These are phyloP conservation scores for Termitomyces sp. DNA, from an alignment of 768 basidiomycete genomes.

Conservation along the genomic window DNA sequence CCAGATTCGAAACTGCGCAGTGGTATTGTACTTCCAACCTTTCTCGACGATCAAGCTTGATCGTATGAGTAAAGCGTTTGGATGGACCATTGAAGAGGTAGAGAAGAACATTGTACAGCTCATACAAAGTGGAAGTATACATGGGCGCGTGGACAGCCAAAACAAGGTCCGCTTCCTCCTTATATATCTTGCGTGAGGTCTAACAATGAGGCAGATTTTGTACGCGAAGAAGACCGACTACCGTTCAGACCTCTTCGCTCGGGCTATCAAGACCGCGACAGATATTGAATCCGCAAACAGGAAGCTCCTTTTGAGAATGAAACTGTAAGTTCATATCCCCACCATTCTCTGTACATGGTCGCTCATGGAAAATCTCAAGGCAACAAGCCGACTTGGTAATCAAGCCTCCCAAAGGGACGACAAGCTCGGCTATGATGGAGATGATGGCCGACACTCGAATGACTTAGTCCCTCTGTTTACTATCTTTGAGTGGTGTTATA, in stretches of 20 bases:
- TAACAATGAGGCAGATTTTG: conserved; percentile 52
- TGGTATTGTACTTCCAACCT: conserved; percentile 88
- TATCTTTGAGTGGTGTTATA: not conserved
- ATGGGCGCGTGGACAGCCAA: conserved; percentile 84
- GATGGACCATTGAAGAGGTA: conserved; percentile 70
- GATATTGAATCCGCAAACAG: conserved; percentile 72
- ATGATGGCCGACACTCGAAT: conserved; percentile 7
- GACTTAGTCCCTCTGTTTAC: not conserved
- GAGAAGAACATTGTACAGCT: conserved; percentile 72
- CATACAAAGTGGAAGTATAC: conserved; percentile 74
- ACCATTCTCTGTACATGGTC: not conserved
- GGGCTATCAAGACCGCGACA: conserved; percentile 68
- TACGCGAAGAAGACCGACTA: conserved; percentile 78
- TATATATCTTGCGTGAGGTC: conserved; percentile 1
- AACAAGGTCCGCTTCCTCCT: conserved; percentile 57
- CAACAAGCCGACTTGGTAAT: conserved; percentile 81
- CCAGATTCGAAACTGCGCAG: conserved; percentile 71
- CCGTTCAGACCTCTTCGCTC: conserved; percentile 71
- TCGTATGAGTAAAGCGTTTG: conserved; percentile 85
- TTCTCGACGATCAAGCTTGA: conserved; percentile 83
- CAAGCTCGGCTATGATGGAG: conserved; percentile 21
- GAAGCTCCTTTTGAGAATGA: conserved; percentile 80
- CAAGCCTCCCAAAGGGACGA: conserved; percentile 51
- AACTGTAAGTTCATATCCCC: conserved; percentile 45
- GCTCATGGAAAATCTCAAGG: conserved; percentile 33